phyloP scores from a whole-genome alignment of 169 alveolate genomes.

The Eimeria falciformis region DNA sequence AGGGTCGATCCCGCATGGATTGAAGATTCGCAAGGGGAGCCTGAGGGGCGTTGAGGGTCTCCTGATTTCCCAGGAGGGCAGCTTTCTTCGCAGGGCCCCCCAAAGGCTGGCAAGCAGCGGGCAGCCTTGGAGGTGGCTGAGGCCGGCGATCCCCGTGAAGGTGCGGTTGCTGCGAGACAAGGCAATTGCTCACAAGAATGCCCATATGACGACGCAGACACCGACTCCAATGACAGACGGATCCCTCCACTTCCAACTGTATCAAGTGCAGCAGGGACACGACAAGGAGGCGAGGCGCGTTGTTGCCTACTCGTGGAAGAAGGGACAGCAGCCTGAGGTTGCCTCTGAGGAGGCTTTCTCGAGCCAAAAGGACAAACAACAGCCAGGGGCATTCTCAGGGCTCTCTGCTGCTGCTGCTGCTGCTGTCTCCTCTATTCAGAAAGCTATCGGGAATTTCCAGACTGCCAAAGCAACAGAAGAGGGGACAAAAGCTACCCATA shows the following conservation, averaged over 20 bases:
- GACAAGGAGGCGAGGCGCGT: not conserved
- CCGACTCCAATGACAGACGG: not conserved
- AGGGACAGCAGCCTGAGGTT: not conserved
- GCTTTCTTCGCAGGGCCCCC: not conserved
- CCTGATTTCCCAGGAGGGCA: not conserved
- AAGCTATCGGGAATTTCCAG: not conserved
- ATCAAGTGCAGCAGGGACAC: not conserved
- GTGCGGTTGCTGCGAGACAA: slow-evolving; percentile 34
- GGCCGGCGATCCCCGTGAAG: slow-evolving; percentile 16
- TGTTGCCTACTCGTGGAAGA: not conserved
- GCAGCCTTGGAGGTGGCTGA: not conserved
- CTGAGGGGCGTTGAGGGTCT: not conserved
- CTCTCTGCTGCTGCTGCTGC: not conserved
- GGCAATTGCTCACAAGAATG: not conserved
- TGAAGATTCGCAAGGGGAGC: not conserved
- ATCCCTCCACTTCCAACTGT: not conserved
- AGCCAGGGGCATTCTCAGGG: not conserved
- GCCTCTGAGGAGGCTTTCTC: not conserved
- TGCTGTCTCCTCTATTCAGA: not conserved
- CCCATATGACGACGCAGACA: not conserved
- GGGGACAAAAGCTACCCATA: not conserved
- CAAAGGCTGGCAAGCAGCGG: not conserved
- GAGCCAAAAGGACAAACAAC: not conserved
- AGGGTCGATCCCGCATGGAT: not conserved
- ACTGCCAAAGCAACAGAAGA: not conserved